phyloP scores from a whole-genome alignment of 805 yeast species.

The Cephaloascus fragrans region DNA sequence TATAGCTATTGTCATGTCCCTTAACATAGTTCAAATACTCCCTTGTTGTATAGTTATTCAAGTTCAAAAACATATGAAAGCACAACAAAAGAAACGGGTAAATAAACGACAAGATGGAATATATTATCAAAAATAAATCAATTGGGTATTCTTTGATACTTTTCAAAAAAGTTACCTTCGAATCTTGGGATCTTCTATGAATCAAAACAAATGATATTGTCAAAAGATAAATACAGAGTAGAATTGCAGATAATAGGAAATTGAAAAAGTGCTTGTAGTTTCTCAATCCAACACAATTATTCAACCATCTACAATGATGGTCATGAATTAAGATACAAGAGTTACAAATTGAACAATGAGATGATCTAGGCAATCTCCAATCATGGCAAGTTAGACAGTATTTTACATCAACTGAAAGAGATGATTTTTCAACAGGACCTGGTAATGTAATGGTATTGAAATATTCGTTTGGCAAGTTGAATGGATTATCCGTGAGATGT shows the following conservation, averaged over 20 bases:
- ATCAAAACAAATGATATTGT: neutral
- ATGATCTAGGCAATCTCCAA: slow-evolving; percentile 66
- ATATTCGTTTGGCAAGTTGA: slow-evolving; percentile 47
- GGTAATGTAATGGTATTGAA: slow-evolving; percentile 41
- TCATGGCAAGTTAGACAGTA: slow-evolving; percentile 58
- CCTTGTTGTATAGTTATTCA: slow-evolving; percentile 59
- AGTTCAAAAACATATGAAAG: slow-evolving; percentile 45
- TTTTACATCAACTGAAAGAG: slow-evolving; percentile 32
- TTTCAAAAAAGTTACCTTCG: slow-evolving; percentile 8
- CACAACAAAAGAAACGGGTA: slow-evolving; percentile 48
- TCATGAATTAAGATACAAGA: slow-evolving; percentile 58
- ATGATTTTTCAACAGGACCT: slow-evolving; percentile 13
- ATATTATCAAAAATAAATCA: slow-evolving; percentile 43
- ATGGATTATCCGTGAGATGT: slow-evolving; percentile 38
- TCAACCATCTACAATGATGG: slow-evolving; percentile 65
- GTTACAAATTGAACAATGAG: slow-evolving; percentile 64
- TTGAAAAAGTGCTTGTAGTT: slow-evolving; percentile 55
- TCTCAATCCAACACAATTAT: slow-evolving; percentile 68
- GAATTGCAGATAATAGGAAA: slow-evolving; percentile 30
- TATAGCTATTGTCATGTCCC: slow-evolving; percentile 13
- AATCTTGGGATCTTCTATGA: neutral
- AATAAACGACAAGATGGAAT: slow-evolving; percentile 29
- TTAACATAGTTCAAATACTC: slow-evolving; percentile 50
- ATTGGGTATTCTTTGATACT: slow-evolving; percentile 20
- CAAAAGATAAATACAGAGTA: slow-evolving; percentile 9